Evolutionary conservation across 208 protist species (phyloP).

Genomic region (Wallacemonas collosoma): DNA sequence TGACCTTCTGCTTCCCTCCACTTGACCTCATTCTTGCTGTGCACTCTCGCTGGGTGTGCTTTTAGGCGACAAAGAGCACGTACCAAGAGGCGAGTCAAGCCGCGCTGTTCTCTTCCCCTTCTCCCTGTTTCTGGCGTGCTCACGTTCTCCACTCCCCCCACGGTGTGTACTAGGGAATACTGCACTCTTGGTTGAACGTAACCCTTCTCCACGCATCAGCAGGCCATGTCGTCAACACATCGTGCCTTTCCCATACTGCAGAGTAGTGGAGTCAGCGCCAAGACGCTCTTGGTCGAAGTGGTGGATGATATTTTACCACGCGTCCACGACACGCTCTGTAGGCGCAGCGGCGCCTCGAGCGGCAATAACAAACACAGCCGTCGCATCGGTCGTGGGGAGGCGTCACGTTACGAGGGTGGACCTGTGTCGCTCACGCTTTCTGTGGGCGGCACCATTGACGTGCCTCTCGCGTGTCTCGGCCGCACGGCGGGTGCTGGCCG

Average conservation of each 20-base stretch:
- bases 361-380: neutral
- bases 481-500: slow-evolving; percentile 12
- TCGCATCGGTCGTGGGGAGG: neutral
- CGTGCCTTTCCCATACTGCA: slow-evolving; percentile 16
- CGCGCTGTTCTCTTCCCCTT: too few relatives aligned
- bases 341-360: slow-evolving; percentile 18
- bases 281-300: slow-evolving; percentile 14
- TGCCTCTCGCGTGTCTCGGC: slow-evolving; percentile 41
- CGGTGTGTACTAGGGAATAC: too few relatives aligned
- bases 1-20: too few relatives aligned
- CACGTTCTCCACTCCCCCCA: too few relatives aligned
- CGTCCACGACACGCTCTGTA: neutral
- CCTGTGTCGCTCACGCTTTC: slow-evolving; percentile 20
- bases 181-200: too few relatives aligned
- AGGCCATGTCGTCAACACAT: neutral
- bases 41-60: too few relatives aligned
- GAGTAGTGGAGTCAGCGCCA: neutral
- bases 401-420: too few relatives aligned
- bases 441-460: slow-evolving; percentile 23
- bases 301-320: neutral
- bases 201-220: too few relatives aligned
- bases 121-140: too few relatives aligned
- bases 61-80: too few relatives aligned
- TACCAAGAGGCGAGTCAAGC: too few relatives aligned
- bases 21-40: too few relatives aligned